phyloP scores from a whole-genome alignment of 345 rosid species.

The Trapa bicornis region DNA sequence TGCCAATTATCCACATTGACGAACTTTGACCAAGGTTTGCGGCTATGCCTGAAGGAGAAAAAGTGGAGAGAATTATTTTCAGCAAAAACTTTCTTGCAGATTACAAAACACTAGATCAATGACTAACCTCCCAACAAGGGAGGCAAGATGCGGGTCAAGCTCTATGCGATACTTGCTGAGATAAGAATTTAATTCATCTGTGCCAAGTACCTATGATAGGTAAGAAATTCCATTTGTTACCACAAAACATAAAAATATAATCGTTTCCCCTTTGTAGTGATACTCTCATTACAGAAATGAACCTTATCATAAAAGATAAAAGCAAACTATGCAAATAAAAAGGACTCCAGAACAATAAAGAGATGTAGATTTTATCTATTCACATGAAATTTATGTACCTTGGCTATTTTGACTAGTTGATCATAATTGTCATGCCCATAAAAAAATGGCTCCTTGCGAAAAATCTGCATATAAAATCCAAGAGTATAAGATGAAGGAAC shows the following conservation, averaged over 20 bases:
- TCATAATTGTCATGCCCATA: constrained; percentile 98
- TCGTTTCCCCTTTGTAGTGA: not conserved
- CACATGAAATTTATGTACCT: constrained; percentile 27
- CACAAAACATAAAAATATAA: not conserved
- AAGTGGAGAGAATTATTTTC: not conserved
- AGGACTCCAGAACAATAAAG: not conserved
- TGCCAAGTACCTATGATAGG: constrained; percentile 65
- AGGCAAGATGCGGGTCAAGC: constrained; percentile 79
- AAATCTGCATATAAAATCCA: constrained; percentile 53
- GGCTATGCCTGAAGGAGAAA: constrained; percentile 46
- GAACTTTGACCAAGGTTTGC: constrained; percentile 90
- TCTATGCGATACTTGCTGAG: constrained; percentile 74
- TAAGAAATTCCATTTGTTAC: not conserved
- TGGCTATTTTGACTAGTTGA: constrained; percentile 92
- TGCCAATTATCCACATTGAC: constrained; percentile 81
- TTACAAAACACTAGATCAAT: not conserved
- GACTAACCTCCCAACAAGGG: constrained; percentile 78
- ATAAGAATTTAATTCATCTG: constrained; percentile 79
- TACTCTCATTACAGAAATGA: not conserved
- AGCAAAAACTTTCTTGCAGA: constrained; percentile 4
- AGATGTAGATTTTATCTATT: not conserved
- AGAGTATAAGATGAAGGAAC: constrained; percentile 19
- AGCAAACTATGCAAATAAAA: not conserved
- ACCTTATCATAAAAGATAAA: not conserved
- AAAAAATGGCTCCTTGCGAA: constrained; percentile 97